Evolutionary conservation across 2,329 filamentous ascomycete species (phyloP), one percentile per base, ranked within the genome.

Genomic region (Cryphonectria naterciae): DNA sequence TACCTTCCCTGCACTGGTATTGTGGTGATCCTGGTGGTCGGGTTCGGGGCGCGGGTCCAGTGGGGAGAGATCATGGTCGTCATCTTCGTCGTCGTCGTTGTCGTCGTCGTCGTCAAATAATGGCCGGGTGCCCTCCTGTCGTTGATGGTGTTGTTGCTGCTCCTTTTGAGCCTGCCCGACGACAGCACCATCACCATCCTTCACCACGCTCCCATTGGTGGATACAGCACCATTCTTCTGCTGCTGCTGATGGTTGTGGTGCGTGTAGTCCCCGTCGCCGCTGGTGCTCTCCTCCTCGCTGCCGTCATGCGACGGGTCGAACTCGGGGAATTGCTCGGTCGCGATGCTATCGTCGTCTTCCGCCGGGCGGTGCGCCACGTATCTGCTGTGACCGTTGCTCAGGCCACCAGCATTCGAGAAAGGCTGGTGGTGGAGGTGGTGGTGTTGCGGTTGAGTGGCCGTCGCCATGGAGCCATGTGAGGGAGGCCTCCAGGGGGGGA

Each of bases 401-500:
- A 73, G 56, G 69, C 70, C 41, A 68, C 61, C 41, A 65, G 54
- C 46, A 49, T 67, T 43, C 39, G 54, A 52, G 63, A 67, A 67
- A 22, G 65, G 65, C 56, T 67, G 65, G 43, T 72, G 71, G 60
- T 58, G 32, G 13, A 32, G 37, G 37, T 71, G 71, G 46, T 56
- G 39, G 10, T 32, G 49, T 60, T 54, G 39, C 19, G 41, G 49
- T 43, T 66, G 52, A 35, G 67, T 65, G 49, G 68, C 66, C 46
- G 72, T 70, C 56, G 72, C 72, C 72, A 73, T 73, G 70, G 64
- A 73, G 68, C 72, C 72, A 73, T 73, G 52, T 61, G 70, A 22
- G 41, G 52, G 65, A 68, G 71, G 69, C 71, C 71, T 64, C 69
- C 39, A 19, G n/a, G 13, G 41, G 68, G 52, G 13, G 32, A 32